Evolutionary conservation across 1,284 basidiomycete species (phyloP).

Genomic region (Trichosporon faecale): DNA sequence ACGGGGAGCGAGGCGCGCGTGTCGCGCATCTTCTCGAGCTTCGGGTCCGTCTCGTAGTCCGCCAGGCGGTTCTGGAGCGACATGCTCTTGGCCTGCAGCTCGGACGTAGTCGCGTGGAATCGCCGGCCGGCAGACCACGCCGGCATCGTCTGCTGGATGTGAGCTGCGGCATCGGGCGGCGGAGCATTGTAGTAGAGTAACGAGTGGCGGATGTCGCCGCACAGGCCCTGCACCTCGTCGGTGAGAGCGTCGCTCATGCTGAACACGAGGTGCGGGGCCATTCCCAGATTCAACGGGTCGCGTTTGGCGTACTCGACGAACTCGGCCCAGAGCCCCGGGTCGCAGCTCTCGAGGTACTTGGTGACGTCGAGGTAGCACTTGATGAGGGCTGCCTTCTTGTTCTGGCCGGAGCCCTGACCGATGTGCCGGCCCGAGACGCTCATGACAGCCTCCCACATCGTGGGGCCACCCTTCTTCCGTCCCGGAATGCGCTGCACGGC

Average conservation of each 20-base stretch:
- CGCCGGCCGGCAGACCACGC: conserved; percentile 34
- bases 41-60: conserved; percentile 64
- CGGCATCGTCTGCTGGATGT: conserved; percentile 29
- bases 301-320: conserved; percentile 55
- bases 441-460: conserved; percentile 76
- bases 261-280: conserved; percentile 71
- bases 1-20: conserved; percentile 71
- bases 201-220: conserved; percentile 63
- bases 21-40: conserved; percentile 65
- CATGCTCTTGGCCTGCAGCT: conserved; percentile 60
- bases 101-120: conserved; percentile 32
- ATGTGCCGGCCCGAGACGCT: conserved; percentile 74
- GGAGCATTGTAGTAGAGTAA: conserved; percentile 55
- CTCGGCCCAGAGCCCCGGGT: conserved; percentile 71
- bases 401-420: conserved; percentile 67
- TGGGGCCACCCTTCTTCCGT: conserved; percentile 29
- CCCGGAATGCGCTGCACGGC: conserved; percentile 4
- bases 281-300: conserved; percentile 54
- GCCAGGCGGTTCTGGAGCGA: conserved; percentile 60
- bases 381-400: conserved; percentile 72
- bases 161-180: conserved; percentile 30
- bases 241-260: conserved; percentile 66
- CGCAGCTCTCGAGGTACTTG: conserved; percentile 78
- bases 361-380: conserved; percentile 84
- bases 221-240: conserved; percentile 70